These are phyloP conservation scores for Echites panduratus DNA, from an alignment of 257 asterid genomes.

Conservation along the genomic window DNA sequence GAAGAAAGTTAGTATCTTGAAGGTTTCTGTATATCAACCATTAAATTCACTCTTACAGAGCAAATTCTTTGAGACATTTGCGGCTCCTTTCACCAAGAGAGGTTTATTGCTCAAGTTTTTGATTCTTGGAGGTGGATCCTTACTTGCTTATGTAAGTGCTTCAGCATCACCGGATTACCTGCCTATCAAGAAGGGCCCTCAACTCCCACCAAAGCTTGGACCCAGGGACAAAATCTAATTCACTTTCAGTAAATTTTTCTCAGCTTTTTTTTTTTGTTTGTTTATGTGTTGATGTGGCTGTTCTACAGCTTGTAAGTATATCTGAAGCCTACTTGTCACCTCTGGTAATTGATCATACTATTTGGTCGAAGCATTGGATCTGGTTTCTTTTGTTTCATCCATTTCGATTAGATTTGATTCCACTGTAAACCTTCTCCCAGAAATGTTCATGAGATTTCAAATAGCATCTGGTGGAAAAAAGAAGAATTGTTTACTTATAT, in stretches of 20 bases:
- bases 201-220: slow-evolving; percentile 79
- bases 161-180: slow-evolving; percentile 82
- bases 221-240: slow-evolving; percentile 79
- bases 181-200: slow-evolving; percentile 91
- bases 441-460: not conserved
- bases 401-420: not conserved
- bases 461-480: not conserved
- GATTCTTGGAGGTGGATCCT: slow-evolving; percentile 85
- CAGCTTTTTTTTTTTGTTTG: slow-evolving; percentile 8
- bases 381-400: not conserved
- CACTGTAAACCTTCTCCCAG: not conserved
- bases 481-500: not conserved
- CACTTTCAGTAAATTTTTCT: slow-evolving; percentile 9
- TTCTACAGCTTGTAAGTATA: slow-evolving; percentile 54
- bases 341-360: slow-evolving; percentile 1
- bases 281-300: slow-evolving; percentile 26
- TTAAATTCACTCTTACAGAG: slow-evolving; percentile 42
- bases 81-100: slow-evolving; percentile 97
- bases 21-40: not conserved
- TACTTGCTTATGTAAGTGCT: slow-evolving; percentile 77
- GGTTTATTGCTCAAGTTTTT: slow-evolving; percentile 90
- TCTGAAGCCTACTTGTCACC: slow-evolving; percentile 30
- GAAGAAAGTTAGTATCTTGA: not conserved
- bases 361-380: slow-evolving; percentile 7
- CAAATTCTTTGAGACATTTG: slow-evolving; percentile 95